Percentiles rank a stretch among this genome's conserved stretches.
Evolutionary conservation across 75 land plant genomes (phyloP).

Genomic region (Selaginella tamariscina): DNA sequence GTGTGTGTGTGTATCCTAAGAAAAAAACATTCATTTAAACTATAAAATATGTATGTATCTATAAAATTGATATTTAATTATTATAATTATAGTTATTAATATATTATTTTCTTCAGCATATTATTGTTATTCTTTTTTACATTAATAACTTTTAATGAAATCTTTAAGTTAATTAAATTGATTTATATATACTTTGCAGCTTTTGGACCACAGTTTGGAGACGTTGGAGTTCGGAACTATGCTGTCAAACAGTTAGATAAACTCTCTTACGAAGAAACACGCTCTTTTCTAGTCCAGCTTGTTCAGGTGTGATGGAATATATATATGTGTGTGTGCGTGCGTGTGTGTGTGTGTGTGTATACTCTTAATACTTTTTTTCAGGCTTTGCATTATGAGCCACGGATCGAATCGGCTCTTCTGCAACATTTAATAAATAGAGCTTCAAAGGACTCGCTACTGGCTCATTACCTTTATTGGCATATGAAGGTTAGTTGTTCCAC

Average conservation of each 20-base stretch:
- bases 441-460: neutral
- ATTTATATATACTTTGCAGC: constrained; percentile 4
- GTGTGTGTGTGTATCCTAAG: no score
- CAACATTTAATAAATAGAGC: constrained; percentile 7
- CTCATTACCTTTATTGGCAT: constrained; percentile 15
- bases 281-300: constrained; percentile 5
- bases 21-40: neutral
- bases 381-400: constrained; percentile 18
- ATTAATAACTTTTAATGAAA: neutral
- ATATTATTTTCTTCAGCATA: neutral
- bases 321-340: neutral
- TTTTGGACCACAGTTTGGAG: constrained; percentile 19
- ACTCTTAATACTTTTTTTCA: neutral
- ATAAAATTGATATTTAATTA: neutral
- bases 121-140: neutral
- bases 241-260: constrained; percentile 5
- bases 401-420: constrained; percentile 5
- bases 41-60: neutral
- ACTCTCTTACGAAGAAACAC: constrained; percentile 4
- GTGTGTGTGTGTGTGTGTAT: neutral
- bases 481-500: constrained; percentile 14
- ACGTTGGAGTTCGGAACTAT: constrained; percentile 9
- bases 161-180: neutral
- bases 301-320: constrained; percentile 3
- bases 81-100: neutral